Base-by-base conservation (phyloP, 805 yeast species). In the Ogataea saltuana region DNA sequence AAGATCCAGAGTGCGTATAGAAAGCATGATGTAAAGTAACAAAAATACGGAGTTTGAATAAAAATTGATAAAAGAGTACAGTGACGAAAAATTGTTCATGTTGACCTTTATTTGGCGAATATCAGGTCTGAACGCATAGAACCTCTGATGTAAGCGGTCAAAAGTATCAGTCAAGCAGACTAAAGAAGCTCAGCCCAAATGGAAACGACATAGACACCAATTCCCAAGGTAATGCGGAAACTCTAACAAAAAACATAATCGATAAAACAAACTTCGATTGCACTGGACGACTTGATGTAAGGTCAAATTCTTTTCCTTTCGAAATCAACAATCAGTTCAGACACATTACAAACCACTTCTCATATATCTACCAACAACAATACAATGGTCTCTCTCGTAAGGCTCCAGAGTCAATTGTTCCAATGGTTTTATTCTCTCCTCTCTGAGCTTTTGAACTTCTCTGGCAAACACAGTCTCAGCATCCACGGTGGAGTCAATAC, bases 381-480 rank as follows among this genome's bases (percentile, higher is more conserved):
- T 87, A 85, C 98, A 91, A 77, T 93, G 99, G 68, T 93, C 99
- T 80, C 99, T 88, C 81, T 93, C 99, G 75, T 93, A 93, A 70
- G 99, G 99, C 79, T 91, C 99, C 71, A 93, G 81, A 42, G 99
- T 93, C 72, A 93, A 82, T 79, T 93, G 99, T 75, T 93, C 99
- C 65, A 90, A 75, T 53, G 99, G 99, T 76, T 93, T 93, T 71
- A 93, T 87, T 72, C 96, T 85, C 79, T 93, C 99, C 74, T 91
- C 98, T 75, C 99, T 84, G 74, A 93, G 82, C 72, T 93, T 93
- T 75, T 93, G 97, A 48, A 93, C 97, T 77, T 93, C 99, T 78
- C 98, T 88, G 50, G 99, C 98, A 66, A 93, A 93, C 54, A 93
- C 99, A 49, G 97, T 90, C 79, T 93, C 98, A 56, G 99, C 99